A percentile compares a stretch with the other conserved stretches of the same genome.
These are phyloP conservation scores for Penium margaritaceum DNA, from an alignment of 139 green algal species.

Conservation along the genomic window DNA sequence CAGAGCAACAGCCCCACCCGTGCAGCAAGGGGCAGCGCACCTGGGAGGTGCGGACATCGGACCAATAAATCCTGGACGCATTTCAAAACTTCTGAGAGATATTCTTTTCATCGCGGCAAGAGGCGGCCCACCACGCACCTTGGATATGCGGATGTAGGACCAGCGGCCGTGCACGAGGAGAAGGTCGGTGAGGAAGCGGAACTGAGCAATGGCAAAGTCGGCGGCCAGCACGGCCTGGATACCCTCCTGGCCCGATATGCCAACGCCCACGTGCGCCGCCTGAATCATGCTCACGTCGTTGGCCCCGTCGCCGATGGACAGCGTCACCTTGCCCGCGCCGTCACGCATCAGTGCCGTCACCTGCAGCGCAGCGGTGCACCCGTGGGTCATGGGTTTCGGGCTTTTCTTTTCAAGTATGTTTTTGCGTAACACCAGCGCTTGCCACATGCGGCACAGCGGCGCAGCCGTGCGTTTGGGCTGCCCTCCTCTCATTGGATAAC, in stretches of 20 bases:
- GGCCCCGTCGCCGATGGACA: constrained; percentile 91
- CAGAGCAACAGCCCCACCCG: neutral
- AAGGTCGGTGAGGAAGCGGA: constrained; percentile 83
- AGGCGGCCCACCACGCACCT: neutral
- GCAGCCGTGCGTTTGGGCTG: too few relatives aligned
- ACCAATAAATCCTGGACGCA: neutral
- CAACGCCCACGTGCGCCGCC: constrained; percentile 86
- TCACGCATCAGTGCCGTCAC: constrained; percentile 50
- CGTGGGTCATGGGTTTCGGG: neutral
- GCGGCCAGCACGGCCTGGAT: constrained; percentile 78
- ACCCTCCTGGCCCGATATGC: constrained; percentile 87
- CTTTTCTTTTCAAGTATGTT: neutral
- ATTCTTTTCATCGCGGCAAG: neutral
- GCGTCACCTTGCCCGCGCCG: constrained; percentile 64
- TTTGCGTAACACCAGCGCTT: neutral
- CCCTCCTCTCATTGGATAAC: too few relatives aligned
- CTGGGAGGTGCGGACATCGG: neutral
- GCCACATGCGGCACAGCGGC: too few relatives aligned
- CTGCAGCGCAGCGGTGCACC: constrained; percentile 13
- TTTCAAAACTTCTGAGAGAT: neutral
- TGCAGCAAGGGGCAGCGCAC: neutral
- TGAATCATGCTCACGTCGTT: constrained; percentile 98
- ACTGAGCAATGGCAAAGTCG: constrained; percentile 90
- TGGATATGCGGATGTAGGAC: constrained; percentile 70
- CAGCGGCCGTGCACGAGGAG: constrained; percentile 84